Evolutionary conservation across 192 early-diverging fungal species (phyloP).

Genomic region (Podila epicladia): DNA sequence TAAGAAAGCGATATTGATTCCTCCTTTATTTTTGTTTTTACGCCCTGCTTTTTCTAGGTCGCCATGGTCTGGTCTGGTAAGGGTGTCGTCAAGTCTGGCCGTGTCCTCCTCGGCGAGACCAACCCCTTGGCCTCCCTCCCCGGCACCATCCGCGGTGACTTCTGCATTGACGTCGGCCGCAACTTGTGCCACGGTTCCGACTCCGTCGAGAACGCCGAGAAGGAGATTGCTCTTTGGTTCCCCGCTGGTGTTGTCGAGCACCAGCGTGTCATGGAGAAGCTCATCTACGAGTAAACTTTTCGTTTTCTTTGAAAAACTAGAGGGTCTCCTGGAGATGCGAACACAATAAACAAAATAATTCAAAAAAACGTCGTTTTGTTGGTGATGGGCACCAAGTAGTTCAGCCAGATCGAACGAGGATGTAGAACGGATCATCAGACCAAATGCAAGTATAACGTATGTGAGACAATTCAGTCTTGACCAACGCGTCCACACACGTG

Average conservation of each 20-base stretch:
- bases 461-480: too few relatives aligned
- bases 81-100: conserved; percentile 89
- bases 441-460: too few relatives aligned
- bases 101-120: conserved; percentile 91
- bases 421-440: too few relatives aligned
- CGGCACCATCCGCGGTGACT: conserved; percentile 88
- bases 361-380: too few relatives aligned
- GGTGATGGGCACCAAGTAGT: too few relatives aligned
- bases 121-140: conserved; percentile 88
- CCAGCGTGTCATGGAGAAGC: conserved; percentile 40
- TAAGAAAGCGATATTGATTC: not conserved
- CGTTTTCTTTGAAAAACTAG: not conserved
- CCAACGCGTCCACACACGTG: too few relatives aligned
- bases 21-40: not conserved
- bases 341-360: too few relatives aligned
- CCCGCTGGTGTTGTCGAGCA: conserved; percentile 47
- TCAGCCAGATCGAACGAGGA: too few relatives aligned
- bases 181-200: conserved; percentile 93
- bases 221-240: conserved; percentile 79
- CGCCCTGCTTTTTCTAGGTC: conserved; percentile 18
- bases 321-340: too few relatives aligned
- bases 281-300: conserved; percentile 52
- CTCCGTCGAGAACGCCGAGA: conserved; percentile 82
- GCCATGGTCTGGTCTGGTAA: conserved; percentile 86
- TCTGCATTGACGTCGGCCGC: conserved; percentile 71